Evolutionary conservation across 306 rosid genomes (phyloP), one percentile per base, ranked within the genome.

Genomic region (Malus fusca): DNA sequence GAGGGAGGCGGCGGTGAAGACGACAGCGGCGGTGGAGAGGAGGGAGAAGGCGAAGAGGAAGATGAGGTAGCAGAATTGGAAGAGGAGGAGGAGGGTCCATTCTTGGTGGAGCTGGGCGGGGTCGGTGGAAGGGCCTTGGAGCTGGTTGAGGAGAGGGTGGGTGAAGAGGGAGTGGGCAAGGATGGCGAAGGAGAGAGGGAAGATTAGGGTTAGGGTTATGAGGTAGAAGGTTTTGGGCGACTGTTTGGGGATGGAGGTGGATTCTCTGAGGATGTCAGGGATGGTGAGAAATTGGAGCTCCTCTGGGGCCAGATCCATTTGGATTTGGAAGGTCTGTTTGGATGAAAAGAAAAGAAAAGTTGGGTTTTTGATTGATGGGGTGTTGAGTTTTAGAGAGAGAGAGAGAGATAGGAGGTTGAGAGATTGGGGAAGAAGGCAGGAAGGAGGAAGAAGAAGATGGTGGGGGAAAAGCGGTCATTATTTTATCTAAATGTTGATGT

Each of bases 11-110:
- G 87, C 97, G 51, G 97, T 95, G 96, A 92, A 95, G 68, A 95
- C 99, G 3, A 88, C 89, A 15, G 97, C 99, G 6, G 99, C 99
- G 1, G 97, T 92, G 88, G 99, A 90, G 76, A 95, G 90, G 71
- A 95, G 97, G 35, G 99, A 95, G 87, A 95, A 92, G 3, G 92
- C 91, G 63, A 90, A 90, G 79, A 95, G 99, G 80, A 95, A 95
- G 30, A 90, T 83, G 78, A 95, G 93, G 88, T 95, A 95, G 66
- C 73, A 84, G 82, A 95, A 95, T 28, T 90, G 99, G 71, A 92
- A 70, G 75, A 84, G 6, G 58, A 95, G 90, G 58, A 95, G 97
- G 37, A 90, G 71, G 72, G 97, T 81, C 97, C 93, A 92, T 74
- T 91, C 80, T 23, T 89, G 99, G 17, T 80, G 69, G 83, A 87